phyloP scores from a whole-genome alignment of 805 yeast species.

The Teunomyces aglyptinius region DNA sequence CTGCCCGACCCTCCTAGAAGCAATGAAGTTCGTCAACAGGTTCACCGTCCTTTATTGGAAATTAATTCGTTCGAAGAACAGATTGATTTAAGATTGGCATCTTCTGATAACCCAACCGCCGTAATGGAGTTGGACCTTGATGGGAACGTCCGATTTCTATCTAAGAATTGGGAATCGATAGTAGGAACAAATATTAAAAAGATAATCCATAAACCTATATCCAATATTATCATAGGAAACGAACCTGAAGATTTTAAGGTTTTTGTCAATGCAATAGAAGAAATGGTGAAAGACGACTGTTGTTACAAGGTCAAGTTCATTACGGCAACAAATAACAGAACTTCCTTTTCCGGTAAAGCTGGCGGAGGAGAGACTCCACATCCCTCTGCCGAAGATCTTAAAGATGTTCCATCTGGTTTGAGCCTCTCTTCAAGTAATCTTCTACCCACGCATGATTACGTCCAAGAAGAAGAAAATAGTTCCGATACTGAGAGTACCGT shows the following conservation, averaged over 20 bases:
- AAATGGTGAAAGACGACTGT: slow-evolving; percentile 70
- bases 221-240: slow-evolving; percentile 62
- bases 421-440: background rate
- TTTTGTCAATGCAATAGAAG: slow-evolving; percentile 64
- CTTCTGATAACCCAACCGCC: slow-evolving; percentile 70
- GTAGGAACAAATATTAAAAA: slow-evolving; percentile 65
- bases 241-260: slow-evolving; percentile 60
- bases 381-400: slow-evolving; percentile 19
- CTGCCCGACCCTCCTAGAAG: slow-evolving; percentile 2
- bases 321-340: slow-evolving; percentile 41
- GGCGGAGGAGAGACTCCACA: slow-evolving; percentile 24
- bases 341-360: slow-evolving; percentile 3
- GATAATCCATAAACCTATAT: slow-evolving; percentile 55
- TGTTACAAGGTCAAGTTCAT: slow-evolving; percentile 76
- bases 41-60: background rate
- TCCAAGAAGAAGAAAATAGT: background rate
- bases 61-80: slow-evolving; percentile 38
- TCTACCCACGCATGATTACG: background rate
- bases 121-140: slow-evolving; percentile 80
- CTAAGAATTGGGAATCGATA: slow-evolving; percentile 74
- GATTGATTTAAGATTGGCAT: slow-evolving; percentile 58
- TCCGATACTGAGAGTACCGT: slow-evolving; percentile 10
- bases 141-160: slow-evolving; percentile 71
- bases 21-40: background rate
- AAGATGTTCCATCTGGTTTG: background rate